phyloP scores from a whole-genome alignment of 768 basidiomycete species.

The Lentinula edodes region DNA sequence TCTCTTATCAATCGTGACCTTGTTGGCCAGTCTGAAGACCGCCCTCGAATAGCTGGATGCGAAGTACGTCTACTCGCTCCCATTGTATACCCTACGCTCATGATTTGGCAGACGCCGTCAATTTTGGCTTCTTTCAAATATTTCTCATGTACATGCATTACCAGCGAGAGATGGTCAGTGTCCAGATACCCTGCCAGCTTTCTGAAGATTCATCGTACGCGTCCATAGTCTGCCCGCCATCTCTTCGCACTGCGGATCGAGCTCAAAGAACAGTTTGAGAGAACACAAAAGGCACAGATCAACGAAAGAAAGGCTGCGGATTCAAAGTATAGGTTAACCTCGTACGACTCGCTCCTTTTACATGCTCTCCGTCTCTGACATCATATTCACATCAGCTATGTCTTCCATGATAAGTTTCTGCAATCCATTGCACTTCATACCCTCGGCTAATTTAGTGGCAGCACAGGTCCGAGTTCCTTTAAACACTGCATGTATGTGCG shows the following conservation, averaged over 20 bases:
- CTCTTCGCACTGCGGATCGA: constrained; percentile 11
- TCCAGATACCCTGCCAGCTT: not conserved
- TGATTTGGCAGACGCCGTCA: constrained; percentile 45
- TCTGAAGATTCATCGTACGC: not conserved
- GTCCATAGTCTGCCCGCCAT: constrained; percentile 1
- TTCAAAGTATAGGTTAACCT: constrained; percentile 57
- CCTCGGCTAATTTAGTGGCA: not conserved
- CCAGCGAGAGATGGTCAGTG: constrained; percentile 48
- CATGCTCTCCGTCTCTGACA: constrained; percentile 6
- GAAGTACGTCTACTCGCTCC: constrained; percentile 23
- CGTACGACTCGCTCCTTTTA: constrained; percentile 30
- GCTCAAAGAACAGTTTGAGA: constrained; percentile 15
- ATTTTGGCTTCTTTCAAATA: constrained; percentile 71
- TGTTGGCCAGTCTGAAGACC: not conserved
- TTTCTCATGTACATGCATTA: constrained; percentile 79
- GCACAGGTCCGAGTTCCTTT: constrained; percentile 47
- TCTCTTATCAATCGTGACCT: not conserved
- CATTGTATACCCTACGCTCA: not conserved
- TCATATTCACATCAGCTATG: constrained; percentile 28
- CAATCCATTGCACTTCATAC: not conserved
- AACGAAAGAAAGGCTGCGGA: constrained; percentile 54
- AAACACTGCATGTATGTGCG: constrained; percentile 48
- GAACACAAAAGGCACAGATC: constrained; percentile 49
- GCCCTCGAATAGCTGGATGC: constrained; percentile 19
- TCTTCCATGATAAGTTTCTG: constrained; percentile 37